Conservation (phyloP, 768 basidiomycete genomes). For the Tulasnella sp. region DNA sequence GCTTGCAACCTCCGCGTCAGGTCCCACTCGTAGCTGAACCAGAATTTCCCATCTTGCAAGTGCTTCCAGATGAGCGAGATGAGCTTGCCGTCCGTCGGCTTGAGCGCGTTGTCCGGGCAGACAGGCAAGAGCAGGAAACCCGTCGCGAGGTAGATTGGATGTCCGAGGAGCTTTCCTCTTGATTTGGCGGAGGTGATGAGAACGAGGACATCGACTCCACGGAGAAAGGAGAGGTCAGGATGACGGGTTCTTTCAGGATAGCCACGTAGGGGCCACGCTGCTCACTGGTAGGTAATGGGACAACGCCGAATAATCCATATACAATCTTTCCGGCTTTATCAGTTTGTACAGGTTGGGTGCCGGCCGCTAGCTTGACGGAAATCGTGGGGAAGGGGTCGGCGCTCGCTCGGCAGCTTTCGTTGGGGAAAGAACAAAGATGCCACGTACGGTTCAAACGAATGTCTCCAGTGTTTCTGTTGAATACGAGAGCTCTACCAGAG, state of each 20-base stretch:
- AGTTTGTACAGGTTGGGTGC: conserved; percentile 38
- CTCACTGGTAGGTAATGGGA: conserved; percentile 50
- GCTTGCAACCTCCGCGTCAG: conserved; percentile 69
- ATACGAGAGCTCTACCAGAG: conserved; percentile 45
- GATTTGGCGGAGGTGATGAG: conserved; percentile 82
- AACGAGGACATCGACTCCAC: conserved; percentile 45
- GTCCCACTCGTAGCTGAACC: conserved; percentile 91
- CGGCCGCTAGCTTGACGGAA: neutral
- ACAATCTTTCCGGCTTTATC: conserved; percentile 47
- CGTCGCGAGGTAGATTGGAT: conserved; percentile 86
- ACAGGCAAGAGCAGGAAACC: conserved; percentile 94
- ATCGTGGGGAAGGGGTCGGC: neutral
- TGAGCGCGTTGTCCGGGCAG: conserved; percentile 54
- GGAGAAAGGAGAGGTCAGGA: no score
- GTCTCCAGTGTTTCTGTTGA: conserved; percentile 43
- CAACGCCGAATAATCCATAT: conserved; percentile 52
- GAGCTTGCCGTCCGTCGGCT: conserved; percentile 83
- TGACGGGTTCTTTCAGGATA: no score
- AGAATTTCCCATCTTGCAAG: conserved; percentile 72
- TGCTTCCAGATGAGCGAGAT: conserved; percentile 86
- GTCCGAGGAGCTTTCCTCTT: no score
- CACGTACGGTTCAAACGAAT: conserved; percentile 48
- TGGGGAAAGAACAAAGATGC: neutral
- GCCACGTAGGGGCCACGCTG: neutral
- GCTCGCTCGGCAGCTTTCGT: neutral